Percentiles rank a stretch among this genome's conserved stretches.
Conservation (phyloP, 768 basidiomycete species). For the Tulasnella sp. region DNA sequence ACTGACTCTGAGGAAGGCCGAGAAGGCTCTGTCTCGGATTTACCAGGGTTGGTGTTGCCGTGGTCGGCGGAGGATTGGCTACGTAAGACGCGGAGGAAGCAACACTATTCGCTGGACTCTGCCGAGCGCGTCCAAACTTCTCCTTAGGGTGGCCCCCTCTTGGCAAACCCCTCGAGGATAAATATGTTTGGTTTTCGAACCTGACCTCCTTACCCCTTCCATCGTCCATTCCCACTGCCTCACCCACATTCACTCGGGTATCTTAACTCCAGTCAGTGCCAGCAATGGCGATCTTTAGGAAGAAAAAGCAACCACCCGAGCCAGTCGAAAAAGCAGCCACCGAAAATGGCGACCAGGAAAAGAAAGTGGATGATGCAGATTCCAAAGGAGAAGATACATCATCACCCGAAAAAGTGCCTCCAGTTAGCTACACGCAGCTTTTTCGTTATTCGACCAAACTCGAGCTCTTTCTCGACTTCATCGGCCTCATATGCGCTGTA, state of each 20-base stretch:
- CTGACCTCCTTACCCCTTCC: background rate
- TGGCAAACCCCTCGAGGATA: background rate
- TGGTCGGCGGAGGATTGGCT: background rate
- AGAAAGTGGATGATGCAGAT: background rate
- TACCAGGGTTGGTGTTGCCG: background rate
- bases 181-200: background rate
- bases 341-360: background rate
- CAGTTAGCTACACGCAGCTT: constrained; percentile 37
- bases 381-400: background rate
- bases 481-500: constrained; percentile 43
- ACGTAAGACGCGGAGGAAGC: background rate
- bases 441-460: constrained; percentile 41
- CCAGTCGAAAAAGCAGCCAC: background rate
- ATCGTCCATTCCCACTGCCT: background rate
- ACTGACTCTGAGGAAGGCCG: background rate
- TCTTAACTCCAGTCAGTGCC: background rate
- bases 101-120: background rate
- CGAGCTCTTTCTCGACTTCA: constrained; percentile 39
- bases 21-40: background rate
- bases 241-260: background rate
- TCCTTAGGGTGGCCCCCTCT: background rate
- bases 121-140: background rate
- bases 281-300: background rate
- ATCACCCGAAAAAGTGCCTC: background rate
- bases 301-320: background rate